A percentile compares a stretch with the other conserved stretches of the same genome.
These are phyloP conservation scores for Podila epigama DNA, from an alignment of 192 early-diverging fungal genomes.

Conservation along the genomic window DNA sequence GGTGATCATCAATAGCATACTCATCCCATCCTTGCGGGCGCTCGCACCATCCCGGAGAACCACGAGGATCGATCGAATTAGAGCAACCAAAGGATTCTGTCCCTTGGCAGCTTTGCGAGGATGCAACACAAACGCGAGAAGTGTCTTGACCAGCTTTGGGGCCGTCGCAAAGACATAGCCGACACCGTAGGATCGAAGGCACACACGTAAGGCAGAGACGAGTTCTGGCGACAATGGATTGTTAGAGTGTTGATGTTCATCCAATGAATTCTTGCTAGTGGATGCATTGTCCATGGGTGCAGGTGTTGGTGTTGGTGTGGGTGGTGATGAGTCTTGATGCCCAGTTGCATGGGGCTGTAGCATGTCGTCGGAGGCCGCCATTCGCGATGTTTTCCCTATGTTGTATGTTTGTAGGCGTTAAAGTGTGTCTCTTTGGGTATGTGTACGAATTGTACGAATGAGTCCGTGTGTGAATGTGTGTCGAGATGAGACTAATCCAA, in stretches of 20 bases:
- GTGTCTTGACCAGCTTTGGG: conserved; percentile 38
- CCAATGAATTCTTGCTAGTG: background rate
- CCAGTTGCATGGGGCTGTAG: background rate
- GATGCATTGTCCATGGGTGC: background rate
- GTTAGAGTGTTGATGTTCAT: background rate
- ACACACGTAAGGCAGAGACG: conserved; percentile 24
- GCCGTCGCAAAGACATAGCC: conserved; percentile 44
- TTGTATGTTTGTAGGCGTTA: background rate
- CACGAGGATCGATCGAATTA: background rate
- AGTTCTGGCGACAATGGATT: conserved; percentile 21
- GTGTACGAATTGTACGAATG: background rate
- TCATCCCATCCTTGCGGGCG: conserved; percentile 31
- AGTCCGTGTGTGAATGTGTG: background rate
- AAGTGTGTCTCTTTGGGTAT: background rate
- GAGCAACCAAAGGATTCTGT: too few relatives aligned
- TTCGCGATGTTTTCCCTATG: background rate
- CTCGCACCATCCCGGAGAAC: conserved; percentile 20
- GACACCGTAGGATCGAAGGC: conserved; percentile 41
- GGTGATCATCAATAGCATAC: conserved; percentile 39
- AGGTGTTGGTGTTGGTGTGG: background rate
- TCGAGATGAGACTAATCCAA: too few relatives aligned
- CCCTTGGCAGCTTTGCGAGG: conserved; percentile 28
- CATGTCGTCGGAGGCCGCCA: background rate
- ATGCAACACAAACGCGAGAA: conserved; percentile 15
- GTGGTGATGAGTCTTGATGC: background rate